These are phyloP conservation scores for Fusarium aywerte DNA, from an alignment of 2,329 filamentous ascomycete species.

Conservation along the genomic window DNA sequence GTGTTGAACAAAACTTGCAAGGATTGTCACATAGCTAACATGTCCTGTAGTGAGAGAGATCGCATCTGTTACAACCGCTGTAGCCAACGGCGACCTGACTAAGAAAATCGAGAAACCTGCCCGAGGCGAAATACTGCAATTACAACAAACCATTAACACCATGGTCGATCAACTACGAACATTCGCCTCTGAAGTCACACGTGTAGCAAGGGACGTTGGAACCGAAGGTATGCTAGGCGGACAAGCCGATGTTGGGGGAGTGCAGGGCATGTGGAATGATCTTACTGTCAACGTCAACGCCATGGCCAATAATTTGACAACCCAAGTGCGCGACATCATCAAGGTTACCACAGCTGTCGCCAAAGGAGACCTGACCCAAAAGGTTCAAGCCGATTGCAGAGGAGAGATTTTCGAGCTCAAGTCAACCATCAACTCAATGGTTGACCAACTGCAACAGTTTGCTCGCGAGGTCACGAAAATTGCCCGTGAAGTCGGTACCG, in stretches of 20 bases:
- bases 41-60: slow-evolving; percentile 75
- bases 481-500: slow-evolving; percentile 94
- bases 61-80: slow-evolving; percentile 83
- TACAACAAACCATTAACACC: slow-evolving; percentile 88
- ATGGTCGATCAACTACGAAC: slow-evolving; percentile 89
- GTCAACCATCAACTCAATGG: slow-evolving; percentile 99
- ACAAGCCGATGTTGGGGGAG: slow-evolving; percentile 83
- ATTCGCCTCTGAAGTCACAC: slow-evolving; percentile 85
- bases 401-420: slow-evolving; percentile 96
- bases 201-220: slow-evolving; percentile 84
- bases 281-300: slow-evolving; percentile 87
- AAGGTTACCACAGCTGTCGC: slow-evolving; percentile 78
- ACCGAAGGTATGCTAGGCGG: slow-evolving; percentile 85
- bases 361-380: slow-evolving; percentile 92
- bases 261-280: slow-evolving; percentile 90
- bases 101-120: slow-evolving; percentile 86
- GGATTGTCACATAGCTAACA: slow-evolving; percentile 24
- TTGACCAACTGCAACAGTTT: slow-evolving; percentile 96
- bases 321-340: slow-evolving; percentile 94
- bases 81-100: slow-evolving; percentile 83
- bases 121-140: slow-evolving; percentile 82
- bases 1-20: not conserved
- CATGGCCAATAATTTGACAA: slow-evolving; percentile 88
- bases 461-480: slow-evolving; percentile 97
- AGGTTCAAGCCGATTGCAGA: slow-evolving; percentile 91